Percentiles rank a stretch among this genome's conserved stretches.
These are phyloP conservation scores for Trichoderma orchidacearum DNA, from an alignment of 495 filamentous ascomycete genomes.

Conservation along the genomic window DNA sequence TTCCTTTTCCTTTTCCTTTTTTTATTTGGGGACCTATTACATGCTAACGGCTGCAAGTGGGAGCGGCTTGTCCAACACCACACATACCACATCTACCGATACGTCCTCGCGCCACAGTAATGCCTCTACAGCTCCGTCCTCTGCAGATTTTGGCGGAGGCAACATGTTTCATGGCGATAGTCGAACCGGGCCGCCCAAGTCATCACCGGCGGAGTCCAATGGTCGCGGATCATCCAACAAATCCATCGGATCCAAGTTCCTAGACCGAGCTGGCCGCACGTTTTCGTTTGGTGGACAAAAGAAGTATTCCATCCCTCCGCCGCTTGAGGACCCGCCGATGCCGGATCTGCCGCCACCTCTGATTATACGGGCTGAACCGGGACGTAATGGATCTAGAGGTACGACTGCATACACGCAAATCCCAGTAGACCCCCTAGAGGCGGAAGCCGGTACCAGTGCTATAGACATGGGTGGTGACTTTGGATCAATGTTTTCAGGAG, in stretches of 20 bases:
- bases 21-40: background rate
- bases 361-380: constrained; percentile 7
- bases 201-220: background rate
- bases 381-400: constrained; percentile 11
- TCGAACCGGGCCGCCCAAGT: background rate
- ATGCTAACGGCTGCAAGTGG: constrained; percentile 27
- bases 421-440: constrained; percentile 61
- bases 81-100: constrained; percentile 46
- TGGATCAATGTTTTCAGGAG: constrained; percentile 50
- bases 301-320: constrained; percentile 24
- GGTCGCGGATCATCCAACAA: constrained; percentile 13
- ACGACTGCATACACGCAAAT: constrained; percentile 39
- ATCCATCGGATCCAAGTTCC: constrained; percentile 26
- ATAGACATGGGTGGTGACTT: constrained; percentile 49
- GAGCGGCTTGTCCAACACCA: constrained; percentile 52
- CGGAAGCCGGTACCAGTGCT: constrained; percentile 40
- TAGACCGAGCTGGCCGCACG: constrained; percentile 56
- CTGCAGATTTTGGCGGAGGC: constrained; percentile 39
- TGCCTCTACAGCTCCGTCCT: constrained; percentile 59
- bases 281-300: constrained; percentile 59
- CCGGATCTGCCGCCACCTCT: constrained; percentile 24
- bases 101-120: constrained; percentile 61
- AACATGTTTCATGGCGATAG: background rate
- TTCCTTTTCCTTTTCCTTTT: too few relatives aligned
- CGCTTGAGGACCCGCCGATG: constrained; percentile 20